phyloP scores from a whole-genome alignment of 345 rosid genomes.

The Cardamine resedifolia region DNA sequence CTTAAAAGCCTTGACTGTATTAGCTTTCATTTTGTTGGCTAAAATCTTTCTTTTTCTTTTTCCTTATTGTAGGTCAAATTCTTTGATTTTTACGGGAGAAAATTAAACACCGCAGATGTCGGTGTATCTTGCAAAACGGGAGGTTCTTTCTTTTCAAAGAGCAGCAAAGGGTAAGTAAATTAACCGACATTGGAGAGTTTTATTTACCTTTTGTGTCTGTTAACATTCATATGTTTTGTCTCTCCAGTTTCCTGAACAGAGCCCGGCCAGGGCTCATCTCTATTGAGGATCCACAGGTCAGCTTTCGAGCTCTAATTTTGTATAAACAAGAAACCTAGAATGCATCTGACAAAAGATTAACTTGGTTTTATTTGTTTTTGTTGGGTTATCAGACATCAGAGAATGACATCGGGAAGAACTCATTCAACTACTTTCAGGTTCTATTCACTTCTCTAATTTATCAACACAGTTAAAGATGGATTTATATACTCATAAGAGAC shows the following conservation, averaged over 20 bases:
- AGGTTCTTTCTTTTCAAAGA: constrained; percentile 73
- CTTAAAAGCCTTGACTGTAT: background rate
- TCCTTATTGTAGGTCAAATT: constrained; percentile 61
- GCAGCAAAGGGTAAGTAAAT: constrained; percentile 61
- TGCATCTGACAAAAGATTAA: constrained; percentile 9
- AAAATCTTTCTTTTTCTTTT: constrained; percentile 26
- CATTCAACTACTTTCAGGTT: constrained; percentile 96
- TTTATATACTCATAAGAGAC: background rate
- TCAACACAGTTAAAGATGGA: background rate
- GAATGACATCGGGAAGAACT: constrained; percentile 87
- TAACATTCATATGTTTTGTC: background rate
- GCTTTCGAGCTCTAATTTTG: constrained; percentile 10
- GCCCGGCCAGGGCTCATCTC: constrained; percentile 74
- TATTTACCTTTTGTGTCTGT: constrained; percentile 1
- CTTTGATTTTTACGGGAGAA: constrained; percentile 87
- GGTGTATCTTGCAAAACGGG: constrained; percentile 77
- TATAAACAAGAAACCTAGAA: background rate
- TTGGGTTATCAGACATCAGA: constrained; percentile 63
- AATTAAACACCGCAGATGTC: constrained; percentile 72
- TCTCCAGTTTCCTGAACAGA: constrained; percentile 56
- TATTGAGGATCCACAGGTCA: constrained; percentile 95
- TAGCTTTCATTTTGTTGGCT: constrained; percentile 8
- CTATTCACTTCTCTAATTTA: constrained; percentile 9
- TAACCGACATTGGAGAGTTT: constrained; percentile 4
- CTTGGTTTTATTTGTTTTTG: background rate